Evolutionary conservation across 331 rosid genomes (phyloP).

Genomic region (Phaseolus coccineus): DNA sequence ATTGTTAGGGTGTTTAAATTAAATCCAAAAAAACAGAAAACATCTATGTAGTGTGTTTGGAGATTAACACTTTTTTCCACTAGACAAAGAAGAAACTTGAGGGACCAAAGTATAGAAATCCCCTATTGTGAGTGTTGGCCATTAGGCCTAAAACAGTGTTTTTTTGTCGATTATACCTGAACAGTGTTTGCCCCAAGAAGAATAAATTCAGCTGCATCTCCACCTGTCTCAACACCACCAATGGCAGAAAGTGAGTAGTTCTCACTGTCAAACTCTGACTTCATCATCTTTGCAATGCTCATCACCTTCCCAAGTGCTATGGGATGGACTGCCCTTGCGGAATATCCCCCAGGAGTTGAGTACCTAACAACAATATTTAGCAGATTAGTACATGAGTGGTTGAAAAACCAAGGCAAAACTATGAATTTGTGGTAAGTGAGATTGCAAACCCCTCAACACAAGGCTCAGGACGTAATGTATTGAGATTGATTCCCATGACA

Average conservation of each 20-base stretch:
- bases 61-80: background rate
- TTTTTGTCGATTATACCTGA: constrained; percentile 64
- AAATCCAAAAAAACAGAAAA: background rate
- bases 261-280: constrained; percentile 70
- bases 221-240: constrained; percentile 95
- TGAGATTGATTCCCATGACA: constrained; percentile 96
- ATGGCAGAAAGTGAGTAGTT: constrained; percentile 82
- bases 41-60: background rate
- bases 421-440: constrained; percentile 38
- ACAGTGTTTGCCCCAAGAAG: constrained; percentile 95
- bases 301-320: constrained; percentile 97
- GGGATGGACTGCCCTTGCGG: constrained; percentile 97
- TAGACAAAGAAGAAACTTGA: background rate
- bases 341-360: constrained; percentile 99
- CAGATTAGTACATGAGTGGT: constrained; percentile 25
- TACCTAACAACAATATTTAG: constrained; percentile 61
- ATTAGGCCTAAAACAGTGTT: constrained; percentile 4
- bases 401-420: constrained; percentile 40
- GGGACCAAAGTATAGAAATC: constrained; percentile 18
- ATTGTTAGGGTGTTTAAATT: background rate
- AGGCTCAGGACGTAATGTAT: constrained; percentile 91
- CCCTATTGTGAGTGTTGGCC: background rate
- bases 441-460: constrained; percentile 94
- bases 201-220: constrained; percentile 95
- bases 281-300: constrained; percentile 92